These are phyloP conservation scores for Echeveria elegans DNA, from an alignment of 164 flowering plant genomes.

Conservation along the genomic window DNA sequence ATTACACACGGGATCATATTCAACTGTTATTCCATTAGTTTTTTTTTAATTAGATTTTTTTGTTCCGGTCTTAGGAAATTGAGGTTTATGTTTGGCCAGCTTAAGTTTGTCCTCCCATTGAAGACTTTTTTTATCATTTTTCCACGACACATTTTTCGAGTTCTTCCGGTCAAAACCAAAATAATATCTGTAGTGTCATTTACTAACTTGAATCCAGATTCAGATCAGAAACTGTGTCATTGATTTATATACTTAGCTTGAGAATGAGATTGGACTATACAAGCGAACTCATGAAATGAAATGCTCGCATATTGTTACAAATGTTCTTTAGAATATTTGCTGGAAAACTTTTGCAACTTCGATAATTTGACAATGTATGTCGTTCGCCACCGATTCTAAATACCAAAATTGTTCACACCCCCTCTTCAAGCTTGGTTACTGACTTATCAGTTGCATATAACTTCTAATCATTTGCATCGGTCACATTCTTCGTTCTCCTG, in stretches of 20 bases:
- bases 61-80: background rate
- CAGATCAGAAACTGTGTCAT: too few relatives aligned
- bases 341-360: background rate
- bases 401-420: background rate
- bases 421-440: background rate
- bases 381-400: background rate
- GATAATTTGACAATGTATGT: background rate
- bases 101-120: too few relatives aligned
- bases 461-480: background rate
- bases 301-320: background rate
- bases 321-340: too few relatives aligned
- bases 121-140: too few relatives aligned
- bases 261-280: too few relatives aligned
- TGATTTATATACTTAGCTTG: too few relatives aligned
- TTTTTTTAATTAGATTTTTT: background rate
- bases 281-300: too few relatives aligned
- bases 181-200: too few relatives aligned
- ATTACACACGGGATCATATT: background rate
- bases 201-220: too few relatives aligned
- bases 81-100: background rate
- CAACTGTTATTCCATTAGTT: background rate
- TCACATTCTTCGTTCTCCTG: conserved; percentile 2
- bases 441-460: background rate
- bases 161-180: too few relatives aligned
- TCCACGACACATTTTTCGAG: too few relatives aligned